Evolutionary conservation across 768 basidiomycete species (phyloP).

Genomic region (Trametes cubensis): DNA sequence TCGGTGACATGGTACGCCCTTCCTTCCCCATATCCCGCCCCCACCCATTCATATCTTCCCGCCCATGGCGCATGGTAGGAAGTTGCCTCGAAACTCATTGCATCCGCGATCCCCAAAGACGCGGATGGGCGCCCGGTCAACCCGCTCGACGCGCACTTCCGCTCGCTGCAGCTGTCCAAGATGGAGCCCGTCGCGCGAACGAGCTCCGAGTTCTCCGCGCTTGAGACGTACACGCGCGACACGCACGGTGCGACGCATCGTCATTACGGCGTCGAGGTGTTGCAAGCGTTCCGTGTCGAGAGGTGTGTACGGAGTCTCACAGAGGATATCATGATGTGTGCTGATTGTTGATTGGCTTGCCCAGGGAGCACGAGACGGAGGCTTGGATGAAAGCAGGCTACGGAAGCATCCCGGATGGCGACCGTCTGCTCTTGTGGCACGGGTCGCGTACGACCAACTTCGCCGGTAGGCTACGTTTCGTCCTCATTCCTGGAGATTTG

Average conservation of each 20-base stretch:
- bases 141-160: slow-evolving; percentile 59
- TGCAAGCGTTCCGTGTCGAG: slow-evolving; percentile 57
- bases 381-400: slow-evolving; percentile 51
- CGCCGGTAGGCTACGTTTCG: slow-evolving; percentile 42
- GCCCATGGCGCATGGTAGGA: slow-evolving; percentile 39
- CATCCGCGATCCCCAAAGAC: slow-evolving; percentile 41
- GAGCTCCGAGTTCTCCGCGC: slow-evolving; percentile 50
- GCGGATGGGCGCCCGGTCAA: slow-evolving; percentile 52
- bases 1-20: slow-evolving; percentile 58
- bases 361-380: slow-evolving; percentile 39
- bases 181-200: slow-evolving; percentile 49
- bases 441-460: slow-evolving; percentile 67
- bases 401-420: slow-evolving; percentile 46
- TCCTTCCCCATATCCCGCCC: background rate
- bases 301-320: slow-evolving; percentile 45
- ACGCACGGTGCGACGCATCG: slow-evolving; percentile 60
- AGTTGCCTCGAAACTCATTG: slow-evolving; percentile 60
- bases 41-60: background rate
- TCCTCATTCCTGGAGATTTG: background rate
- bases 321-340: too few relatives aligned
- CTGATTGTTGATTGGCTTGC: too few relatives aligned
- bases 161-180: slow-evolving; percentile 50
- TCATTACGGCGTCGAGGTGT: slow-evolving; percentile 45
- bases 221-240: slow-evolving; percentile 52
- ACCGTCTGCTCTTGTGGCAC: slow-evolving; percentile 63